Evolutionary conservation across 2,329 filamentous ascomycete species (phyloP).

Genomic region (Fusarium aywerte): DNA sequence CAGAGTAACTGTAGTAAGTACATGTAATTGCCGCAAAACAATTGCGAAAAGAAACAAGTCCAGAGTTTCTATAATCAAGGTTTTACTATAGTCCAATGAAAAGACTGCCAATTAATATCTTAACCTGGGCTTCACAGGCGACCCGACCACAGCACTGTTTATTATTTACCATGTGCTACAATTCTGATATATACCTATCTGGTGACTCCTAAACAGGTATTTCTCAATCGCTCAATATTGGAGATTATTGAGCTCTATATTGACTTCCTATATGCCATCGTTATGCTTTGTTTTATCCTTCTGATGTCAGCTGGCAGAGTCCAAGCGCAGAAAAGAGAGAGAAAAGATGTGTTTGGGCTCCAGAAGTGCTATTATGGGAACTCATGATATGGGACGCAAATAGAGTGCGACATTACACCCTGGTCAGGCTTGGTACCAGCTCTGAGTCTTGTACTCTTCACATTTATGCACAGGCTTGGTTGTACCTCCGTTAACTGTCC

Average conservation of each 20-base stretch:
- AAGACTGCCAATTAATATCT: neutral
- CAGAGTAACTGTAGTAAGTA: neutral
- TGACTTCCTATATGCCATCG: neutral
- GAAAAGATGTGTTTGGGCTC: neutral
- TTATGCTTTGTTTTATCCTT: neutral
- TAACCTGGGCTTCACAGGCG: neutral
- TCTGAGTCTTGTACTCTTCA: neutral
- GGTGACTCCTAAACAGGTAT: neutral
- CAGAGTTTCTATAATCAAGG: neutral
- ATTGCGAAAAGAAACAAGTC: neutral
- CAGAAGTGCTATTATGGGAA: neutral
- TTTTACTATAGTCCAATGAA: constrained; percentile 11
- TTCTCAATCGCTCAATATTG: neutral
- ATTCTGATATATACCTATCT: neutral
- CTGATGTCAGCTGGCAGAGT: neutral
- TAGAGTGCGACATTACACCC: neutral
- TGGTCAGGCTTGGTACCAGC: neutral
- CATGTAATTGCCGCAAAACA: constrained; percentile 5
- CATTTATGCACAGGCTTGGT: neutral
- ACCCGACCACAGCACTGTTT: neutral
- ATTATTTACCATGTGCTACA: neutral
- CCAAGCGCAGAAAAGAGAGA: neutral
- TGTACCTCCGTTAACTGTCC: neutral
- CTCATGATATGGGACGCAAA: neutral
- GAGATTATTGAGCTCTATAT: neutral